These are phyloP conservation scores for Naganishia sp. DNA, from an alignment of 1,284 basidiomycete genomes.

Conservation along the genomic window DNA sequence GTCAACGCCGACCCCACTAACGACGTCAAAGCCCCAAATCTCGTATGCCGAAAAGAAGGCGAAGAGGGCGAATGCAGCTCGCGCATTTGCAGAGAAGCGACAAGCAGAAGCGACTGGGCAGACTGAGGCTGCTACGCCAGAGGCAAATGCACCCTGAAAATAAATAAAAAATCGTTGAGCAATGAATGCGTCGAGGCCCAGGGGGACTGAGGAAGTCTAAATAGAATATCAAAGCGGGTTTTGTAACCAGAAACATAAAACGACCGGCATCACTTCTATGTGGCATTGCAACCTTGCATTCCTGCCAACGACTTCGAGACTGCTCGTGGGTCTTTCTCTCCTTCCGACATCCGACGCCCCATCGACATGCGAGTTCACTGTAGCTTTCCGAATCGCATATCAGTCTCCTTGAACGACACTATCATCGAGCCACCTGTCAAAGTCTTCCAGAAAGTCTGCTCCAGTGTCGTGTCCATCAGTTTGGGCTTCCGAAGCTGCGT, in stretches of 20 bases:
- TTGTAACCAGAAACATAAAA: no score
- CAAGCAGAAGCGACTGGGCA: not conserved
- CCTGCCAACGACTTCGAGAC: no score
- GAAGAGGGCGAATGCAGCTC: constrained; percentile 18
- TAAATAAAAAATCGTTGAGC: not conserved
- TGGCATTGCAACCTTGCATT: no score
- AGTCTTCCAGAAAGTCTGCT: constrained; percentile 7
- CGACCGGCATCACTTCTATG: no score
- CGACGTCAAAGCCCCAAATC: not conserved
- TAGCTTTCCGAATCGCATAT: not conserved
- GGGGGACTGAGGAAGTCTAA: not conserved
- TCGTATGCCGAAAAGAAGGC: constrained; percentile 18
- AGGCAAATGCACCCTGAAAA: not conserved
- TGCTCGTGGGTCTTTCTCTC: no score
- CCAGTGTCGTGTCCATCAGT: not conserved
- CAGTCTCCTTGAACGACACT: not conserved
- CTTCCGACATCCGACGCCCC: no score
- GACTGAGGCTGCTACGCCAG: not conserved
- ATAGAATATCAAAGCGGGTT: no score
- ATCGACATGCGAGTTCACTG: no score
- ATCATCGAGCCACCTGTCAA: constrained; percentile 2
- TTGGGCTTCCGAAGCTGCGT: not conserved
- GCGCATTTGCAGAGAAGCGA: constrained; percentile 4
- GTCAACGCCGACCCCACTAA: not conserved
- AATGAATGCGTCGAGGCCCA: not conserved